Percentiles rank a stretch among this genome's conserved stretches.
These are phyloP conservation scores for Reticulascus tulasneorum DNA, from an alignment of 2,329 filamentous ascomycete species.

Conservation along the genomic window DNA sequence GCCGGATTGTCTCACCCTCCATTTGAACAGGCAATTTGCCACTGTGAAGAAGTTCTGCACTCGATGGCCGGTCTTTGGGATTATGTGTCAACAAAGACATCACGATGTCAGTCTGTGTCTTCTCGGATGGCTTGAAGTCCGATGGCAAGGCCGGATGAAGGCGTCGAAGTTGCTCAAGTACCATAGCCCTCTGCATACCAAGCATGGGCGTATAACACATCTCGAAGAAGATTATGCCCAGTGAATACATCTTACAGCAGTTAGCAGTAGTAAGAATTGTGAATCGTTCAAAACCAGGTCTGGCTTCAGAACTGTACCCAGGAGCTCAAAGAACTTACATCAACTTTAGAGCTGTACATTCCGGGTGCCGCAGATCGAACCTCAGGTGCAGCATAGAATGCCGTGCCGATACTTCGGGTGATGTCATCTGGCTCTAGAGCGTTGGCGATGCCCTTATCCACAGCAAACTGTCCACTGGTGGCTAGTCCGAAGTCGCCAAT, in stretches of 20 bases:
- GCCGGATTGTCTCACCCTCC: conserved; percentile 85
- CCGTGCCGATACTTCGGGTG: conserved; percentile 70
- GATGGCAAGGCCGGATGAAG: conserved; percentile 65
- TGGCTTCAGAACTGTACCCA: no score
- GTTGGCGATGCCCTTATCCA: conserved; percentile 46
- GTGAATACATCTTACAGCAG: conserved; percentile 75
- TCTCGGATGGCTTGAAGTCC: conserved; percentile 66
- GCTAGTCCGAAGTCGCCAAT: conserved; percentile 97
- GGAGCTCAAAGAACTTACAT: conserved; percentile 50
- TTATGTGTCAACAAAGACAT: conserved; percentile 76
- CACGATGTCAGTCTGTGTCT: conserved; percentile 76
- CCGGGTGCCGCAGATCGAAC: conserved; percentile 71
- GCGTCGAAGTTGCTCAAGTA: conserved; percentile 65
- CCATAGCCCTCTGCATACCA: conserved; percentile 60
- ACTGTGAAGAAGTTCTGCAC: conserved; percentile 75
- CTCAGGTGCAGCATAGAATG: conserved; percentile 91
- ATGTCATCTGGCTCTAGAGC: conserved; percentile 55
- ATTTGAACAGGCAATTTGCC: conserved; percentile 87
- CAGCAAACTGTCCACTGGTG: conserved; percentile 75
- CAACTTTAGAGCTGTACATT: conserved; percentile 88
- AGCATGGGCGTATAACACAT: conserved; percentile 73
- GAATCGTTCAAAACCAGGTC: no score
- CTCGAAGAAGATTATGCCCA: conserved; percentile 97
- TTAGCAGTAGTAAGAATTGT: conserved; percentile 13
- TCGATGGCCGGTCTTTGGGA: conserved; percentile 77